Conservation (phyloP, 768 basidiomycete species). For the Dioszegia aurantiaca region DNA sequence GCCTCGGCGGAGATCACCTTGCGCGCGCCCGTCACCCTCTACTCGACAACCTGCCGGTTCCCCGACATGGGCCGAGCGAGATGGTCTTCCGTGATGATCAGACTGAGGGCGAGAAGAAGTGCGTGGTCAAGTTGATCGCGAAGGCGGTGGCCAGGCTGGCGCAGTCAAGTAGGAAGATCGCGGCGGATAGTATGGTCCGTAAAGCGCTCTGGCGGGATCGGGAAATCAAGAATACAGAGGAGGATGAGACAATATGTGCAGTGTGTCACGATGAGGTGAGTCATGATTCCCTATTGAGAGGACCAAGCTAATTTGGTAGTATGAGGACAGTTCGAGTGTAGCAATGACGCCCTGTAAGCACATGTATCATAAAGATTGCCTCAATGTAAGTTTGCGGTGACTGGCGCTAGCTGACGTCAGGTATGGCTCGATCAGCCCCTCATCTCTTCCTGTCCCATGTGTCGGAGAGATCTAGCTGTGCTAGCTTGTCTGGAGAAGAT, state of each 20-base stretch:
- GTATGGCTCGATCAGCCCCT: conserved; percentile 38
- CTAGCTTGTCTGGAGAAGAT: conserved; percentile 30
- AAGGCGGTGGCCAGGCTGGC: conserved; percentile 16
- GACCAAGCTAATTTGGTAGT: conserved; percentile 20
- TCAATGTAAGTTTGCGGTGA: conserved; percentile 29
- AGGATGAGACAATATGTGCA: conserved; percentile 33
- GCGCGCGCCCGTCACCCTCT: too few relatives aligned
- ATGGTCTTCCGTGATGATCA: conserved; percentile 20
- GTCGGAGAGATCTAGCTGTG: conserved; percentile 38
- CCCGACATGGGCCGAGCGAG: too few relatives aligned
- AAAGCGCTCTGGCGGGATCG: conserved; percentile 13
- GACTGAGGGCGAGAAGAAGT: conserved; percentile 21
- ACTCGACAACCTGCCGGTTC: too few relatives aligned
- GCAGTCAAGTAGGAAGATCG: conserved; percentile 6
- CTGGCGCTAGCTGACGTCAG: conserved; percentile 20
- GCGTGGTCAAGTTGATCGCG: conserved; percentile 18
- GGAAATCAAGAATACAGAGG: conserved; percentile 7
- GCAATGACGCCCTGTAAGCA: conserved; percentile 42
- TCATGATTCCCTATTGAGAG: too few relatives aligned
- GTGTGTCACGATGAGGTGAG: conserved; percentile 48
- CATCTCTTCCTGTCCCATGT: conserved; percentile 44
- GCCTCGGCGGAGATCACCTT: too few relatives aligned
- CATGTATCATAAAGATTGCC: conserved; percentile 44
- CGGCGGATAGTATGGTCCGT: conserved; percentile 23
- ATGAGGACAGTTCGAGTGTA: conserved; percentile 25